Evolutionary conservation across 1,284 basidiomycete species (phyloP).

Genomic region (Ustilago esculenta): DNA sequence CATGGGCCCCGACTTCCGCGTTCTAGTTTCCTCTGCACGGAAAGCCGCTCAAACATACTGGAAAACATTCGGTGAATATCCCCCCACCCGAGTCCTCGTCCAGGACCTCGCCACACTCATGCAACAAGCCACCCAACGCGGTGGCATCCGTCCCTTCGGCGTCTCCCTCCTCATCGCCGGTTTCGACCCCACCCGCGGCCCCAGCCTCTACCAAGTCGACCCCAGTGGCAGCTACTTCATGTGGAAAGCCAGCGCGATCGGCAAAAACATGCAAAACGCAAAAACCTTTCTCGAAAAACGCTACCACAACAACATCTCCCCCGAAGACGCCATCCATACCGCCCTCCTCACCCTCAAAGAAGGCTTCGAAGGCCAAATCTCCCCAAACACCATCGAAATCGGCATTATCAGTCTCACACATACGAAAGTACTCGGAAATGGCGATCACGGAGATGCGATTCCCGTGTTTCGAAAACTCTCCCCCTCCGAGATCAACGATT

Average conservation of each 20-base stretch:
- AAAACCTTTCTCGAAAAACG: constrained; percentile 97
- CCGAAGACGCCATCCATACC: constrained; percentile 99
- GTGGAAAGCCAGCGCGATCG: constrained; percentile 99
- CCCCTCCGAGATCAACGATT: constrained; percentile 61
- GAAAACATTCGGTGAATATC: constrained; percentile 99
- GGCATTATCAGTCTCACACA: constrained; percentile 77
- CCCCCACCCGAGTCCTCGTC: constrained; percentile 93
- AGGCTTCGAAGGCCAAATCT: constrained; percentile 99
- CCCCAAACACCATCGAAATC: constrained; percentile 99
- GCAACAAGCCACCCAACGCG: constrained; percentile 98
- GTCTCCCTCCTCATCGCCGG: constrained; percentile 96
- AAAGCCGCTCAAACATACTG: constrained; percentile 99
- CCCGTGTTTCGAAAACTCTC: constrained; percentile 62
- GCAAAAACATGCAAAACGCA: constrained; percentile 99
- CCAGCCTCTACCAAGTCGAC: constrained; percentile 96
- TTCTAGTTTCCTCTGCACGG: constrained; percentile 89
- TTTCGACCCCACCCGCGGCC: constrained; percentile 90
- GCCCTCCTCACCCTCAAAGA: constrained; percentile 98
- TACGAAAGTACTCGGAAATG: constrained; percentile 39
- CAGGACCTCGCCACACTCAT: constrained; percentile 97
- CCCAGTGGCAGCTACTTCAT: constrained; percentile 93
- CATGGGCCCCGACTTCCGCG: constrained; percentile 98
- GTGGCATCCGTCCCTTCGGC: constrained; percentile 97
- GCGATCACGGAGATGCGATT: constrained; percentile 30
- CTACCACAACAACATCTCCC: constrained; percentile 99